Conservation (phyloP, 2,329 filamentous ascomycete species). For the Xylariales sp. region DNA sequence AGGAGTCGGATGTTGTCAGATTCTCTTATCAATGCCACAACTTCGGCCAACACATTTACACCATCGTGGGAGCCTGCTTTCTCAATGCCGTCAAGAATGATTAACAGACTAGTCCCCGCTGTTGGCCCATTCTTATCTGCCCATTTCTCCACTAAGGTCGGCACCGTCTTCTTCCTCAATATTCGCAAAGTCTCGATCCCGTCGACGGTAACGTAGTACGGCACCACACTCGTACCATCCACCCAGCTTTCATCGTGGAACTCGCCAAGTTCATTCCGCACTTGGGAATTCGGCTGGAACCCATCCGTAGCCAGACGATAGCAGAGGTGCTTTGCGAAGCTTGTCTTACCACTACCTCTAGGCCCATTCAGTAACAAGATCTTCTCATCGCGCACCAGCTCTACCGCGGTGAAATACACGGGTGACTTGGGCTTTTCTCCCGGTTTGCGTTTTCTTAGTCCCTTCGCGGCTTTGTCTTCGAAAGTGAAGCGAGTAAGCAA, state of each 20-base stretch:
- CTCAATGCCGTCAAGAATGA: not conserved
- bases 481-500: conserved; percentile 1
- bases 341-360: conserved; percentile 1
- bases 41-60: not conserved
- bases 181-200: not conserved
- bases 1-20: not conserved
- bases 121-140: not conserved
- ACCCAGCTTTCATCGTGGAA: not conserved
- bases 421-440: not conserved
- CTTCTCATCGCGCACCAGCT: conserved; percentile 1
- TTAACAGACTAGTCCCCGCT: not conserved
- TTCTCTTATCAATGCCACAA: not conserved
- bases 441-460: not conserved
- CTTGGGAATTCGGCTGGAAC: not conserved
- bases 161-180: not conserved
- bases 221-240: not conserved
- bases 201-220: not conserved
- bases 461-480: conserved; percentile 6
- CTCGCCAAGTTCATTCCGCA: not conserved
- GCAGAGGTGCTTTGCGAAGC: conserved; percentile 2
- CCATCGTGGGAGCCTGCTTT: not conserved
- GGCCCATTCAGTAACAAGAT: not conserved
- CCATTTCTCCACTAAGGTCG: not conserved
- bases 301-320: not conserved
- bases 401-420: conserved; percentile 4